phyloP scores from a whole-genome alignment of 2,329 filamentous ascomycete species.

The Dendryphion nanum region DNA sequence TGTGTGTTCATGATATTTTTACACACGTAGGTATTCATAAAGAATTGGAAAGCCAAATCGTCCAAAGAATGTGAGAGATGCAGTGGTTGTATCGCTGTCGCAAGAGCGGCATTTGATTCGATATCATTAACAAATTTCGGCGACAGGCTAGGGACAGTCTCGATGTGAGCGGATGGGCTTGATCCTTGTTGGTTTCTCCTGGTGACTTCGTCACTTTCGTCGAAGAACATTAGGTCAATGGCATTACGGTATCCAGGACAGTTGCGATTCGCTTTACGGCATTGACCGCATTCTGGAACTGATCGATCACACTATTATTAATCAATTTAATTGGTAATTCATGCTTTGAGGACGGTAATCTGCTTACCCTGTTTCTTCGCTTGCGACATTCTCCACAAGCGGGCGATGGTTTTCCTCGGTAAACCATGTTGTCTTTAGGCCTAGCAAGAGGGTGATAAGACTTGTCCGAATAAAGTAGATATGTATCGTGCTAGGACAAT shows the following conservation, averaged over 20 bases:
- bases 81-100: constrained; percentile 6
- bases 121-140: no score
- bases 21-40: constrained; percentile 28
- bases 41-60: constrained; percentile 26
- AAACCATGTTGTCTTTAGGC: constrained; percentile 5
- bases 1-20: constrained; percentile 18
- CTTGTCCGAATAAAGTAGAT: background rate
- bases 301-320: constrained; percentile 23
- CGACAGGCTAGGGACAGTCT: no score
- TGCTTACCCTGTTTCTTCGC: constrained; percentile 25
- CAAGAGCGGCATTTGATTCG: no score
- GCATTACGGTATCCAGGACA: constrained; percentile 28
- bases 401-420: constrained; percentile 8
- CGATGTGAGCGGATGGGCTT: no score
- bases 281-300: constrained; percentile 24
- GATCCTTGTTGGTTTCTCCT: constrained; percentile 10
- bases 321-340: background rate
- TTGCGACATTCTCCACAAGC: constrained; percentile 29
- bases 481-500: background rate
- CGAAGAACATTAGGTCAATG: constrained; percentile 27
- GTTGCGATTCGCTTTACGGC: constrained; percentile 20
- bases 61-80: constrained; percentile 15
- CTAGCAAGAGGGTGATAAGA: background rate
- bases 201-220: constrained; percentile 22
- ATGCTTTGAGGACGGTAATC: background rate